phyloP scores from a whole-genome alignment of 1,284 basidiomycete species.

The Cryptococcus jaspeensis region DNA sequence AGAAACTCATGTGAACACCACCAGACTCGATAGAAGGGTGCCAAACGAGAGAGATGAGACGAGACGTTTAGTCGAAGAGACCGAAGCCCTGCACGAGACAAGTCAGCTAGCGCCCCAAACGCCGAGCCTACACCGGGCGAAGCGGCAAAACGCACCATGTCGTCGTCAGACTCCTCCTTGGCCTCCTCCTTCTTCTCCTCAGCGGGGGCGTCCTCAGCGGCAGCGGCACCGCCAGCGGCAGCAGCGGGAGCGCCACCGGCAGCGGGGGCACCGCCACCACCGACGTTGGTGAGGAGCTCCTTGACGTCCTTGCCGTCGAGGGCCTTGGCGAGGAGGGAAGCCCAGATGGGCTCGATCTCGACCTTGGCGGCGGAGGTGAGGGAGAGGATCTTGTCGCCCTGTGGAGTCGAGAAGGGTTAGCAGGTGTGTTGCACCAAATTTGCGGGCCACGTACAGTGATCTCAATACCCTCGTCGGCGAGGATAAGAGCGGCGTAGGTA shows the following conservation, averaged over 20 bases:
- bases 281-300: constrained; percentile 67
- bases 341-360: constrained; percentile 97
- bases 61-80: constrained; percentile 68
- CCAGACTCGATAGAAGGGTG: constrained; percentile 6
- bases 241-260: constrained; percentile 58
- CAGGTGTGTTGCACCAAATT: neutral
- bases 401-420: constrained; percentile 1
- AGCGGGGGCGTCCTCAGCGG: constrained; percentile 62
- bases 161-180: constrained; percentile 71
- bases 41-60: constrained; percentile 6
- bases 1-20: constrained; percentile 2
- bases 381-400: constrained; percentile 88
- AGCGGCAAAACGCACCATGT: constrained; percentile 68
- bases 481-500: constrained; percentile 65
- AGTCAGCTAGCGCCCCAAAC: neutral
- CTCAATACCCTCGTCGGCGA: constrained; percentile 94
- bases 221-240: constrained; percentile 59
- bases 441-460: constrained; percentile 68
- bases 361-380: constrained; percentile 78
- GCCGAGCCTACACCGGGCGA: neutral
- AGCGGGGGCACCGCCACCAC: constrained; percentile 72
- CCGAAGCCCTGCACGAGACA: constrained; percentile 64
- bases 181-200: constrained; percentile 83
- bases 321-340: constrained; percentile 91
- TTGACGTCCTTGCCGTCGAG: constrained; percentile 98